These are phyloP conservation scores for Lachnellula arida DNA, from an alignment of 2,329 filamentous ascomycete genomes.

Conservation along the genomic window DNA sequence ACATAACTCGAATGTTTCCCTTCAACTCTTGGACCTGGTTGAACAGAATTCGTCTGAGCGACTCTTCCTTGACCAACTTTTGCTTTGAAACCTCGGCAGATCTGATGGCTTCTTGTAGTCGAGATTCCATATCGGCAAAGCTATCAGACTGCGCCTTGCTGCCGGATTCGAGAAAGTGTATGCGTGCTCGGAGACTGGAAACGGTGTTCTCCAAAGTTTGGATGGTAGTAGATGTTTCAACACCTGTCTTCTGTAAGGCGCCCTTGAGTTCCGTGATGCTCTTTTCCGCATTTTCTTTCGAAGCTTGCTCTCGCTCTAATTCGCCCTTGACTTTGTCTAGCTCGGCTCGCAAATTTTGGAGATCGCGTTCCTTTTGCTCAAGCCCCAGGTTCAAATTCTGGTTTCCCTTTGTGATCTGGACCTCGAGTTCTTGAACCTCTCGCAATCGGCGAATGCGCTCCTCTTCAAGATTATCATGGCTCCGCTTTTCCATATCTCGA, in stretches of 20 bases:
- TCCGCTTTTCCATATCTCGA: constrained; percentile 29
- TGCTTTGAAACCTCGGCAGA: constrained; percentile 66
- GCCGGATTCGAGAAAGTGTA: constrained; percentile 85
- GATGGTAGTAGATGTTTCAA: constrained; percentile 56
- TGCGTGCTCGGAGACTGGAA: constrained; percentile 71
- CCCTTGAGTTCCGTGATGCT: constrained; percentile 45
- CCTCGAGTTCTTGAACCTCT: constrained; percentile 63
- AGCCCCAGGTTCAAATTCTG: constrained; percentile 30
- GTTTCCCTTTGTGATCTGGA: constrained; percentile 44
- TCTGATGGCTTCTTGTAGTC: constrained; percentile 71
- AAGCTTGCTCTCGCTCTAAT: constrained; percentile 58
- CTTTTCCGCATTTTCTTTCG: constrained; percentile 33
- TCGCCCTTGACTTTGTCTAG: constrained; percentile 45
- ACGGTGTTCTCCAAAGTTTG: constrained; percentile 69
- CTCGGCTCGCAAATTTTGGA: constrained; percentile 44
- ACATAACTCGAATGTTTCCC: constrained; percentile 98
- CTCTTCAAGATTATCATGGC: constrained; percentile 54
- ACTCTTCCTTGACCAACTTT: constrained; percentile 88
- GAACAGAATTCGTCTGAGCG: constrained; percentile 82
- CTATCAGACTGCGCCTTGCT: constrained; percentile 84
- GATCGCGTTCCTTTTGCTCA: constrained; percentile 47
- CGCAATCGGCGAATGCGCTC: constrained; percentile 53
- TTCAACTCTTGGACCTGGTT: constrained; percentile 98
- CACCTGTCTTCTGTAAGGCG: constrained; percentile 42
- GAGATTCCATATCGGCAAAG: constrained; percentile 75